Base-by-base conservation (phyloP, 495 filamentous ascomycete species). In the Penicillium goetzii region DNA sequence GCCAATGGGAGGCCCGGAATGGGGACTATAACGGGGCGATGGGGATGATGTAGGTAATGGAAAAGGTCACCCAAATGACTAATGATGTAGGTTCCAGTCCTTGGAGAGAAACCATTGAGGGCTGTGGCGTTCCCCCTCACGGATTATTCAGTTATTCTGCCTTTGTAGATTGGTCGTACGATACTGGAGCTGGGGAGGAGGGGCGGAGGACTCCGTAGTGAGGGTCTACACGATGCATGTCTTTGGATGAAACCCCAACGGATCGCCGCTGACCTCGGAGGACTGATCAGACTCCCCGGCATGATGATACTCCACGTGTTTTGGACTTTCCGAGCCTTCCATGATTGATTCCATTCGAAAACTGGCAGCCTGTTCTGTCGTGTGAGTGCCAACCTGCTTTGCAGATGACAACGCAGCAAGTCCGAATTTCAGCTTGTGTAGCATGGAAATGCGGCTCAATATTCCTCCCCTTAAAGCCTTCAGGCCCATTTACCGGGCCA, bases 1-100 rank as follows among this genome's bases (percentile, higher is more conserved):
- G 43, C 66, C 66, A 68, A 68, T 68, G 19, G 58, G 6, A 3
- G 2, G 10, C 0, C 15, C 62, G 56, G 52, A 26, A 53, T 11
- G 19, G 52, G n/a, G 30, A 21, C 52, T 21, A 36, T 25, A 55
- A 55, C 52, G 52, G 52, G 32, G 30, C 52, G 8, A 1, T 36
- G 52, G n/a, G 12, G 52, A 21, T 36, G 9, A 2, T 33, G 50
- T 53, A 55, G 32, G 52, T 55, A 55, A 55, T 55, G 17, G 7
- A 34, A 34, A 36, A 55, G 52, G 52, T 55, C 52, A 55, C 33
- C 52, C 5, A 10, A 10, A 36, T 55, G 52, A 55, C 52, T 55
- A 55, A 55, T 10, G n/a, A 38, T 14, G 52, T 21, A 38, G 6
- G 28, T 19, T 54, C 2, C 47, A 4, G 19, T 4, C n/a, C n/a